Percentiles rank a stretch among this genome's conserved stretches.
These are phyloP conservation scores for Metschnikowia henanensis DNA, from an alignment of 805 yeast genomes.

Conservation along the genomic window DNA sequence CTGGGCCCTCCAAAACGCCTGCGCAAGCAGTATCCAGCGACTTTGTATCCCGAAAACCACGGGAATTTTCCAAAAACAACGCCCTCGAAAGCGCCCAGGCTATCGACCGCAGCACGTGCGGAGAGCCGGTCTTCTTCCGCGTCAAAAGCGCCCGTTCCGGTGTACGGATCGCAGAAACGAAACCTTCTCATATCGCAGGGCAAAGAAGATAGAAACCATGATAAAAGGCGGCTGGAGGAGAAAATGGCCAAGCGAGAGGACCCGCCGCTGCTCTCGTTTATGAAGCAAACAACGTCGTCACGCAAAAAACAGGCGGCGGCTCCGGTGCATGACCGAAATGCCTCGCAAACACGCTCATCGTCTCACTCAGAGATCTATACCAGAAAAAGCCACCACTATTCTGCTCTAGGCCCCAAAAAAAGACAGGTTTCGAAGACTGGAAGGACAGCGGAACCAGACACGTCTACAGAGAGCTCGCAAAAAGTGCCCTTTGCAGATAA, in stretches of 20 bases:
- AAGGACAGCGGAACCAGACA: constrained; percentile 1
- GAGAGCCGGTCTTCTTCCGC: constrained; percentile 14
- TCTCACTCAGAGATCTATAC: constrained; percentile 16
- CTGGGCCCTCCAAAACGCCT: constrained; percentile 5
- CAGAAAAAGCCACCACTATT: constrained; percentile 12
- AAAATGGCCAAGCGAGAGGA: constrained; percentile 8
- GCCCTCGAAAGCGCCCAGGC: constrained; percentile 21
- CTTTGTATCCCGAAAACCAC: constrained; percentile 10
- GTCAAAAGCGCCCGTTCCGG: not conserved
- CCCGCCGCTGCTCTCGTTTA: constrained; percentile 33
- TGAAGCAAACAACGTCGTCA: constrained; percentile 42
- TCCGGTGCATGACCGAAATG: constrained; percentile 1
- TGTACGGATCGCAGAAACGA: constrained; percentile 13
- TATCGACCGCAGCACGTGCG: constrained; percentile 25
- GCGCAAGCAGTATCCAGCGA: constrained; percentile 13
- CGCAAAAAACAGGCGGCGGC: constrained; percentile 26
- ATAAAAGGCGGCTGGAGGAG: not conserved
- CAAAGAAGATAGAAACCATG: constrained; percentile 3
- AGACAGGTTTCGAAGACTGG: constrained; percentile 7
- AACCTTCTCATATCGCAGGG: constrained; percentile 11
- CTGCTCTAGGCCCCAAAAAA: constrained; percentile 13
- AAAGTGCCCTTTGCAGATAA: constrained; percentile 9
- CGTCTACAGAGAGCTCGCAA: not conserved
- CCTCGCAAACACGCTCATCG: constrained; percentile 9
- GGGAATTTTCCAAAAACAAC: constrained; percentile 13